Percentiles rank a stretch among this genome's conserved stretches.
These are phyloP conservation scores for Neonectria magnoliae DNA, from an alignment of 2,329 filamentous ascomycete species.

Conservation along the genomic window DNA sequence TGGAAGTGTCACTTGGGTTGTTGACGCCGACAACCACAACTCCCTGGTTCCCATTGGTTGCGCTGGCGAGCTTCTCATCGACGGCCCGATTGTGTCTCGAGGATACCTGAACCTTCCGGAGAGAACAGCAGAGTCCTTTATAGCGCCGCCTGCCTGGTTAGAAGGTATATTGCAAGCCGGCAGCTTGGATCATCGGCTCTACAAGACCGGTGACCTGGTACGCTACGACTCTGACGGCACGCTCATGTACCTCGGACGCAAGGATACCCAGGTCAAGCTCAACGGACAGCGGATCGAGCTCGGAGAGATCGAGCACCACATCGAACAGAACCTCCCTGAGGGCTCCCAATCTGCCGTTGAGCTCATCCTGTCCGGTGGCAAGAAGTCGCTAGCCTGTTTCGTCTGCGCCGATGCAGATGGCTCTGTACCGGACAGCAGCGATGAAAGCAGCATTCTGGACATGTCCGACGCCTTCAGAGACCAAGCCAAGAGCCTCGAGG, in stretches of 20 bases:
- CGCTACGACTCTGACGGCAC: constrained; percentile 53
- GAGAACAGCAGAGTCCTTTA: constrained; percentile 26
- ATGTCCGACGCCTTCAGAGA: constrained; percentile 10
- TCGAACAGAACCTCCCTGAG: constrained; percentile 36
- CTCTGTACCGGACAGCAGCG: constrained; percentile 4
- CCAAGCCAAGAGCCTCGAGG: constrained; percentile 19
- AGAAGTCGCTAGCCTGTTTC: constrained; percentile 34
- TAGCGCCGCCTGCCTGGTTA: constrained; percentile 7
- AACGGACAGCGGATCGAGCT: constrained; percentile 67
- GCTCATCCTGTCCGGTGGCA: constrained; percentile 23
- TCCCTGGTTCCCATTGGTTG: constrained; percentile 22
- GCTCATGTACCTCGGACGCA: constrained; percentile 60
- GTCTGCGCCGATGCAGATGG: constrained; percentile 21
- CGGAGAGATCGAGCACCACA: constrained; percentile 55
- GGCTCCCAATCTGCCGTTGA: constrained; percentile 33
- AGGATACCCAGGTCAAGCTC: constrained; percentile 69
- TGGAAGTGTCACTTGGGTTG: constrained; percentile 30
- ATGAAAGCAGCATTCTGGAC: background rate
- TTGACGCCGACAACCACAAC: constrained; percentile 16
- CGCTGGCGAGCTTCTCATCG: constrained; percentile 28
- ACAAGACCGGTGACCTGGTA: constrained; percentile 61
- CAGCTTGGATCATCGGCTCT: constrained; percentile 39
- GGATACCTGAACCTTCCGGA: constrained; percentile 33
- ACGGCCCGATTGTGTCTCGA: constrained; percentile 33
- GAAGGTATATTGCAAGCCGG: background rate